Evolutionary conservation across 352 stramenopile species (phyloP), one percentile per base, ranked within the genome.

Genomic region (Phytophthora litchii): DNA sequence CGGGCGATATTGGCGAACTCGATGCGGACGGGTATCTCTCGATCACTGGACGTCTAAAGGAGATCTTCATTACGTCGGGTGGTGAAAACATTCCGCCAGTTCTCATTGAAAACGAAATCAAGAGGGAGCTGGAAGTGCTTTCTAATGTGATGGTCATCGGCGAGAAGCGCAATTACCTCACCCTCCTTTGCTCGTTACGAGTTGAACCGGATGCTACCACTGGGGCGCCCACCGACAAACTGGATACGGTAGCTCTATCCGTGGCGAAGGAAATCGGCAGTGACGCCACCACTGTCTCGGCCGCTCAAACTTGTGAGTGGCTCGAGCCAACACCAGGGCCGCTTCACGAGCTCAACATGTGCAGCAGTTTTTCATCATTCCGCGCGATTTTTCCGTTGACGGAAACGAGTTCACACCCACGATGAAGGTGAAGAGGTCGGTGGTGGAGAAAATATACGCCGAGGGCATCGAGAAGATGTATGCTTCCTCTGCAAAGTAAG

Each of bases 31-130:
- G 92, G 17, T 97, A 97, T 61, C 61, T 97, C 41, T 66, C 58
- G 9, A 95, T 98, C 63, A 98, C 92, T 3, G 92, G 92, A n/a
- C 88, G 93, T 23, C 92, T 98, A 64, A 97, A 98, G 64, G 91
- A 98, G 60, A 68, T 97, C 25, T 97, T 98, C 70, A 95, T 96
- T 66, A 97, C 91, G 7, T 88, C 88, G 4, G 89, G 91, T 40
- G 89, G 92, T 29, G 91, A 98, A 66, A 98, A 97, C 67, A 80
- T 98, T 20, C 77, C 93, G 7, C 91, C 91, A 3, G 86, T 94
- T 16, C 69, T 89, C 25, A 90, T 97, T 35, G 89, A 97, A 36
- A 78, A 95, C 58, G 72, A 86, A 48, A 72, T 98, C 56, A 97
- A 97, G 78, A 43, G 62, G 9, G 74, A 89, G 37, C 62, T 96